Evolutionary conservation across 2,329 filamentous ascomycete species (phyloP).

Genomic region (Aureobasidium mangrovei): DNA sequence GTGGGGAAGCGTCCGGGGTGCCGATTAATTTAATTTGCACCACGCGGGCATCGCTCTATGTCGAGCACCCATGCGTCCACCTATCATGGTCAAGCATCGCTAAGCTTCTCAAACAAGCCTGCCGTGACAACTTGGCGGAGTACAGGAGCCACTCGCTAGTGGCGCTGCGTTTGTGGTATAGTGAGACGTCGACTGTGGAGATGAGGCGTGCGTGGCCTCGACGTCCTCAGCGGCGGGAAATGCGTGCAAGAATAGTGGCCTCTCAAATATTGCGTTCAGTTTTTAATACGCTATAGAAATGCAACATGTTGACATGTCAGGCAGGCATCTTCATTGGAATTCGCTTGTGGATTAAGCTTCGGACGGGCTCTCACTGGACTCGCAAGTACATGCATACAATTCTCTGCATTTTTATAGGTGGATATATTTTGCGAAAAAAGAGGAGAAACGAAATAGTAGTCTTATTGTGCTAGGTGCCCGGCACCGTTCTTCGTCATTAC

Average conservation of each 20-base stretch:
- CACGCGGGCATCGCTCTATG: not conserved
- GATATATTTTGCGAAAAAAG: not conserved
- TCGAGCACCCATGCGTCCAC: not conserved
- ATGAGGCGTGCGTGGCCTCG: conserved; percentile 8
- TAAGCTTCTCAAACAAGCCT: conserved; percentile 9
- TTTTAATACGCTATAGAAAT: not conserved
- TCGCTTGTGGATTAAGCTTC: not conserved
- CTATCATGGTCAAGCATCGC: conserved; percentile 11
- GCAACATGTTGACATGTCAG: not conserved
- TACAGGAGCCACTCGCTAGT: not conserved
- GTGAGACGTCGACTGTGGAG: conserved; percentile 3
- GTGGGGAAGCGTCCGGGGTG: conserved; percentile 9
- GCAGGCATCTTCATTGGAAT: not conserved
- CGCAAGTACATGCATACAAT: not conserved
- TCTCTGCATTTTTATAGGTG: not conserved
- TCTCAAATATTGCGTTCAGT: no score
- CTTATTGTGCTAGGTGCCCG: not conserved
- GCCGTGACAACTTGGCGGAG: not conserved
- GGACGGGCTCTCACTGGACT: not conserved
- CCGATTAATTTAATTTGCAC: conserved; percentile 2
- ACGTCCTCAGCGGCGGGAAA: no score
- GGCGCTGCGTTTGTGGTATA: conserved; percentile 4
- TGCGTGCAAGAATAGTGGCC: no score
- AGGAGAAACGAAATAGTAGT: not conserved
- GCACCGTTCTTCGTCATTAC: not conserved